Percentiles rank a stretch among this genome's conserved stretches.
These are phyloP conservation scores for Lachancea dasiensis DNA, from an alignment of 805 yeast genomes.

Conservation along the genomic window DNA sequence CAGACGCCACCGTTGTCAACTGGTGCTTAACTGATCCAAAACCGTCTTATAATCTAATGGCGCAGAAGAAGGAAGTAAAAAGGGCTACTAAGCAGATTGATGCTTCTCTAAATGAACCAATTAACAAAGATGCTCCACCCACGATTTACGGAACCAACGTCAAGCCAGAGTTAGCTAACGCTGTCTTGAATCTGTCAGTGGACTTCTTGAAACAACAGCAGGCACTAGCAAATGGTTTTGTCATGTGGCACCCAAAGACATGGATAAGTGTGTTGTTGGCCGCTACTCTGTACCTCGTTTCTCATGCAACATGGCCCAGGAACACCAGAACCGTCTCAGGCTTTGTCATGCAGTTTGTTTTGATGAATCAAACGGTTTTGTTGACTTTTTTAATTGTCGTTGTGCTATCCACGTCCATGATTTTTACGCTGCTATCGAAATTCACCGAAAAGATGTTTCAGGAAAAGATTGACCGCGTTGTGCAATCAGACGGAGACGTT, in stretches of 20 bases:
- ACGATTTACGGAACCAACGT: slow-evolving; percentile 45
- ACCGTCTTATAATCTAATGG: slow-evolving; percentile 1
- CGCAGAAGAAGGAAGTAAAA: not conserved
- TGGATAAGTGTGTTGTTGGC: slow-evolving; percentile 22
- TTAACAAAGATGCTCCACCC: slow-evolving; percentile 47
- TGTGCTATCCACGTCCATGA: slow-evolving; percentile 34
- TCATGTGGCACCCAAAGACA: slow-evolving; percentile 44
- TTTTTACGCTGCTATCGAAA: slow-evolving; percentile 37
- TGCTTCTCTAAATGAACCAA: slow-evolving; percentile 48
- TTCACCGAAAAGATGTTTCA: slow-evolving; percentile 45
- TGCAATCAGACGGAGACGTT: slow-evolving; percentile 32
- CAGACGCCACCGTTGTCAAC: no score
- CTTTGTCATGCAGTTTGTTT: slow-evolving; percentile 20
- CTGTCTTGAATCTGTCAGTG: slow-evolving; percentile 56
- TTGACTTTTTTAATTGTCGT: slow-evolving; percentile 36
- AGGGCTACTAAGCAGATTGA: slow-evolving; percentile 38
- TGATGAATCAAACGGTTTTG: slow-evolving; percentile 27
- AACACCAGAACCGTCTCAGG: slow-evolving; percentile 16
- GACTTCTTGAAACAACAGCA: slow-evolving; percentile 49
- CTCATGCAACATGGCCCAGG: slow-evolving; percentile 20
- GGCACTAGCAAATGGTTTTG: slow-evolving; percentile 38
- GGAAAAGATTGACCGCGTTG: slow-evolving; percentile 33
- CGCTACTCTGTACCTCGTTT: slow-evolving; percentile 18
- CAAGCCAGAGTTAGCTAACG: slow-evolving; percentile 52
- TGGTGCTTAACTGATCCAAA: not conserved